These are phyloP conservation scores for Aspergillus awamori DNA, from an alignment of 2,329 filamentous ascomycete species.

Conservation along the genomic window DNA sequence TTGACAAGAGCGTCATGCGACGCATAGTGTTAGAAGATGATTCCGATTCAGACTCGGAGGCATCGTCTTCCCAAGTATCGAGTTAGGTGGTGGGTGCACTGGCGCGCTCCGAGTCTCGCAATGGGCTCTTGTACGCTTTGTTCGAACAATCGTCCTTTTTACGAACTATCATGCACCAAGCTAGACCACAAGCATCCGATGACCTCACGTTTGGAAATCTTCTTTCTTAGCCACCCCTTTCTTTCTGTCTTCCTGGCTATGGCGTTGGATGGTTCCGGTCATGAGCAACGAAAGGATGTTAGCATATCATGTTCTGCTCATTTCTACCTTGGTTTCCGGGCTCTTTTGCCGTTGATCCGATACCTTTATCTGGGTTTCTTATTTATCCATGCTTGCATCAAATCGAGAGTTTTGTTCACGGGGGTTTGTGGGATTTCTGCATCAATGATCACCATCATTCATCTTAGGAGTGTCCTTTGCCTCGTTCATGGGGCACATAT, in stretches of 20 bases:
- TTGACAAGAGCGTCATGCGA: conserved; percentile 85
- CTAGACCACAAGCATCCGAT: background rate
- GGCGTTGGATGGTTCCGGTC: conserved; percentile 19
- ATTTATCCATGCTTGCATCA: background rate
- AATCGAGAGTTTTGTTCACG: background rate
- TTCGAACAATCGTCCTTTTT: background rate
- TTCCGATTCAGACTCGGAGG: conserved; percentile 41
- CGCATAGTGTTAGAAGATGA: conserved; percentile 81
- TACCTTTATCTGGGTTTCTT: background rate
- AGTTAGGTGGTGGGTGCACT: conserved; percentile 9
- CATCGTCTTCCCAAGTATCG: conserved; percentile 32
- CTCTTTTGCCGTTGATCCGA: background rate
- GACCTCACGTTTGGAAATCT: background rate
- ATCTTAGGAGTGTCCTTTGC: background rate
- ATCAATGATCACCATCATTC: background rate
- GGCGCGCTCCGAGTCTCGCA: background rate
- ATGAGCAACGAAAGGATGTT: conserved; percentile 23
- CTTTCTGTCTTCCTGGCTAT: conserved; percentile 9
- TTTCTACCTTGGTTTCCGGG: conserved; percentile 4
- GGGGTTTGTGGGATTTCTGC: background rate
- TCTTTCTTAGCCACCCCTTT: background rate
- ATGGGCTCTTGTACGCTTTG: background rate
- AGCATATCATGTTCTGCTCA: conserved; percentile 17
- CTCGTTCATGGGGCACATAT: background rate
- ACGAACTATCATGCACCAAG: conserved; percentile 3